Evolutionary conservation across 805 yeast species (phyloP), one percentile per base, ranked within the genome.

Genomic region (Deakozyma indianensis): DNA sequence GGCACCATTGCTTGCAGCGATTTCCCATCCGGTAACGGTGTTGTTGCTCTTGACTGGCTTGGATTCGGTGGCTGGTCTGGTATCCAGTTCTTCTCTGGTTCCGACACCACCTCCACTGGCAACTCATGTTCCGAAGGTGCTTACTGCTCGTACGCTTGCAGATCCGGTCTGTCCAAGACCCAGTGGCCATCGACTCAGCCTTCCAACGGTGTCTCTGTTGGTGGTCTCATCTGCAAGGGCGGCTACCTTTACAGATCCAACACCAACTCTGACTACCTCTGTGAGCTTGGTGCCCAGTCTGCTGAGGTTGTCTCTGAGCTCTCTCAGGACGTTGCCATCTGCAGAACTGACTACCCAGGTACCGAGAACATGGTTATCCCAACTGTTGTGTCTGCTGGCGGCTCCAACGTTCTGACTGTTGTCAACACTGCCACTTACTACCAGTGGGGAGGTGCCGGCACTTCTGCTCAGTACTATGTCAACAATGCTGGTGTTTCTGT

Each of bases 321-420:
- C 48, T 59, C 64, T 53, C 62, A 80, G 49, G 72, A 73, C 45
- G 87, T 90, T 56, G 90, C 97, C 49, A 68, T 92, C 59, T 92
- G 98, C 75, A 83, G 96, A 73, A 90, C 98, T 51, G 98, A 90
- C 66, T 90, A 90, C 77, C 98, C 98, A 61, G 98, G 98, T 70
- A 81, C 96, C 53, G 98, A 90, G 73, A 87, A 87, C 76, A 92
- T 90, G 97, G 94, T 80, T 54, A 74, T 90, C 51, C 97, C 98
- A 64, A 88, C 97, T 49, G 70, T 76, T 51, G 82, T 88, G 45
- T 64, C 62, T 27, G 83, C 81, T 48, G 95, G 95, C 56, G 57
- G 69, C 32, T 55, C 73, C 32, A 64, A 72, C 58, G 80, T 82
- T 47, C 69, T 87, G 55, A 73, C 95, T 45, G 94, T 82, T 54